A percentile compares a stretch with the other conserved stretches of the same genome.
Conservation (phyloP, 2,329 filamentous ascomycete genomes). For the Fusarium acutatum region DNA sequence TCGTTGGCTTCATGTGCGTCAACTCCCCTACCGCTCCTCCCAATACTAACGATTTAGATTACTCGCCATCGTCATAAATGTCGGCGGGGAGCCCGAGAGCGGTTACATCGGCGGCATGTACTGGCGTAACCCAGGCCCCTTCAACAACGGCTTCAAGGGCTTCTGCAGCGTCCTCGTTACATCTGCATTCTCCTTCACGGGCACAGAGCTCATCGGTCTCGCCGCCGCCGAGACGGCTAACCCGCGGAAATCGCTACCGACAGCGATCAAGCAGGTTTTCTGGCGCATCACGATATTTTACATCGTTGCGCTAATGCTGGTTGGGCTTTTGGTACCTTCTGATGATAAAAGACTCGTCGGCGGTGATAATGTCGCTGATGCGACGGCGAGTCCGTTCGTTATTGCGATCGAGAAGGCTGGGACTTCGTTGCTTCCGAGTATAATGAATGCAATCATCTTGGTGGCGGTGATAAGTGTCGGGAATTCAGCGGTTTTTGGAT, state of each 20-base stretch:
- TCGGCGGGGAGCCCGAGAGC: constrained; percentile 75
- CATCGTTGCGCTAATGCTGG: constrained; percentile 81
- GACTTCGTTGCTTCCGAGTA: constrained; percentile 79
- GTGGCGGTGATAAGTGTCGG: constrained; percentile 90
- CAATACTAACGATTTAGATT: constrained; percentile 60
- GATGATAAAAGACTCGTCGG: constrained; percentile 70
- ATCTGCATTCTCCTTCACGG: constrained; percentile 78
- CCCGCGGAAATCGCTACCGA: constrained; percentile 81
- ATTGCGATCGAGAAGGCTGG: constrained; percentile 88
- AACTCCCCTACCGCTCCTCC: constrained; percentile 35
- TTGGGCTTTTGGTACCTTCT: constrained; percentile 85
- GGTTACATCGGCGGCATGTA: constrained; percentile 83
- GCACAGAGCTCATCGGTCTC: constrained; percentile 79
- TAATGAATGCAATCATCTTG: constrained; percentile 96
- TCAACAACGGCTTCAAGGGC: constrained; percentile 84
- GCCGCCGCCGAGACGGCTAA: constrained; percentile 81
- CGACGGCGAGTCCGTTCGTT: constrained; percentile 87
- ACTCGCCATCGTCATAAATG: constrained; percentile 85
- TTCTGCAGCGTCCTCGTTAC: constrained; percentile 80
- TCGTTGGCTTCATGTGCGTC: constrained; percentile 85
- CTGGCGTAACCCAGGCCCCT: constrained; percentile 82
- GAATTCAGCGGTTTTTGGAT: constrained; percentile 91
- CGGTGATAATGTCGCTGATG: constrained; percentile 64
- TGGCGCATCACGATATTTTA: constrained; percentile 95
- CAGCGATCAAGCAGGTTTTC: constrained; percentile 91